A percentile compares a stretch with the other conserved stretches of the same genome.
phyloP scores from a whole-genome alignment of 768 basidiomycete genomes.

The Xerocomus brunneocitrinus region DNA sequence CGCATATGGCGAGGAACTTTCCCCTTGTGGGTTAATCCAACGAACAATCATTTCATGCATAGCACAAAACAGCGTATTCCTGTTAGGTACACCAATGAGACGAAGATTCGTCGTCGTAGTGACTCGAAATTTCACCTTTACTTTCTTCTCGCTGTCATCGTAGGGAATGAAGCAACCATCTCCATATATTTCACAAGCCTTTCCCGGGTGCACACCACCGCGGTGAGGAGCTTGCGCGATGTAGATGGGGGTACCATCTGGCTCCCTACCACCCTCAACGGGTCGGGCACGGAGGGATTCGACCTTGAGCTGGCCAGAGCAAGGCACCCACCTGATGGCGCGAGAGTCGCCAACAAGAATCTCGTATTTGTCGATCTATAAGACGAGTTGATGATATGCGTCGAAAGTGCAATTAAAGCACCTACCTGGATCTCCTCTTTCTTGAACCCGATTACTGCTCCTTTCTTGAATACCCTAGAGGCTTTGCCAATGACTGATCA shows the following conservation, averaged over 20 bases:
- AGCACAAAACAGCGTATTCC: slow-evolving; percentile 7
- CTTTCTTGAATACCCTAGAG: slow-evolving; percentile 51
- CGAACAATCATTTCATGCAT: not conserved
- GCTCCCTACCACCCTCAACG: slow-evolving; percentile 66
- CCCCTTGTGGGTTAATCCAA: not conserved
- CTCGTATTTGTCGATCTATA: slow-evolving; percentile 59
- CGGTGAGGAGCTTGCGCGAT: slow-evolving; percentile 56
- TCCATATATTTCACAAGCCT: slow-evolving; percentile 45
- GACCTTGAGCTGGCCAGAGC: slow-evolving; percentile 43
- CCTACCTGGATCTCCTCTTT: slow-evolving; percentile 56
- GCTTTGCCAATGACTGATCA: slow-evolving; percentile 63
- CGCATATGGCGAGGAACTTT: not conserved
- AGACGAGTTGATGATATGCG: not conserved
- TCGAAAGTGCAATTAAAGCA: not conserved
- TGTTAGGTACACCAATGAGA: not conserved
- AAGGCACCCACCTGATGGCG: slow-evolving; percentile 55
- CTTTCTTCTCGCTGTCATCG: slow-evolving; percentile 45
- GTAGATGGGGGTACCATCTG: slow-evolving; percentile 55
- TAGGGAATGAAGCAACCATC: slow-evolving; percentile 61
- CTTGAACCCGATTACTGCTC: slow-evolving; percentile 59
- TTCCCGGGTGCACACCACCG: slow-evolving; percentile 57
- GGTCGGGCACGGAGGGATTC: slow-evolving; percentile 42
- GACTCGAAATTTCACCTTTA: slow-evolving; percentile 36
- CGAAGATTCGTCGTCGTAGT: not conserved
- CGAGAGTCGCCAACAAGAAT: slow-evolving; percentile 61